Percentiles rank a stretch among this genome's conserved stretches.
Evolutionary conservation across 208 protist species (phyloP).

Genomic region (Acanthamoeba divionensis): DNA sequence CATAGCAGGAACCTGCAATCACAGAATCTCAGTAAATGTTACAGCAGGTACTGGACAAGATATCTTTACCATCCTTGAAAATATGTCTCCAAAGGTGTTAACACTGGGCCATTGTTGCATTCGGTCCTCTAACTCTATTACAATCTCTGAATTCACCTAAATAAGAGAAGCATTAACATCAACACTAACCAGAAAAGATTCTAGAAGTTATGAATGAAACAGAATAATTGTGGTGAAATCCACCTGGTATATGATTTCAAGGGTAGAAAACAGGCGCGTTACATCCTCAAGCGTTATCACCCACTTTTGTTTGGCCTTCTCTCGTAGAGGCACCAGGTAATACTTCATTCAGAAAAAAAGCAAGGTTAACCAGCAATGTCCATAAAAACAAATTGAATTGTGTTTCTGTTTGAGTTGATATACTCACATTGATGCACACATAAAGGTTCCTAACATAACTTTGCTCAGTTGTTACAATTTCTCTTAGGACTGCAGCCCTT

Average conservation of each 20-base stretch:
- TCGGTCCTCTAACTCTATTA: background rate
- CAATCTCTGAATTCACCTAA: background rate
- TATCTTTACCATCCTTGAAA: background rate
- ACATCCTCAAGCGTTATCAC: conserved; percentile 14
- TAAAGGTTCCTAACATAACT: background rate
- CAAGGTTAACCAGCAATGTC: too few species aligned
- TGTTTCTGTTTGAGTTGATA: too few species aligned
- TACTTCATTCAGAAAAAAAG: background rate
- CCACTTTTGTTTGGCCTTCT: background rate
- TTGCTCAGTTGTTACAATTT: conserved; percentile 1
- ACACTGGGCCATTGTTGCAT: conserved; percentile 19
- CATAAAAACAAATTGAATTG: too few species aligned
- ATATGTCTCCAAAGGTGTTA: conserved; percentile 49
- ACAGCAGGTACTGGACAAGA: background rate
- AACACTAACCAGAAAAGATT: background rate
- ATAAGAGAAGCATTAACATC: too few species aligned
- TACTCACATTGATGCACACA: background rate
- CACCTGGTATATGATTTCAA: conserved; percentile 22
- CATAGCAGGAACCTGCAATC: conserved; percentile 13
- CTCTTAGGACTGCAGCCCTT: background rate
- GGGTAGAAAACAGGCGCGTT: background rate
- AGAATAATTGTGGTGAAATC: too few species aligned
- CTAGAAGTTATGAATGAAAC: background rate
- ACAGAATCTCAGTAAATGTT: background rate
- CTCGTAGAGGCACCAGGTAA: background rate